phyloP scores from a whole-genome alignment of 257 asterid genomes.

The Eustoma russellianum region DNA sequence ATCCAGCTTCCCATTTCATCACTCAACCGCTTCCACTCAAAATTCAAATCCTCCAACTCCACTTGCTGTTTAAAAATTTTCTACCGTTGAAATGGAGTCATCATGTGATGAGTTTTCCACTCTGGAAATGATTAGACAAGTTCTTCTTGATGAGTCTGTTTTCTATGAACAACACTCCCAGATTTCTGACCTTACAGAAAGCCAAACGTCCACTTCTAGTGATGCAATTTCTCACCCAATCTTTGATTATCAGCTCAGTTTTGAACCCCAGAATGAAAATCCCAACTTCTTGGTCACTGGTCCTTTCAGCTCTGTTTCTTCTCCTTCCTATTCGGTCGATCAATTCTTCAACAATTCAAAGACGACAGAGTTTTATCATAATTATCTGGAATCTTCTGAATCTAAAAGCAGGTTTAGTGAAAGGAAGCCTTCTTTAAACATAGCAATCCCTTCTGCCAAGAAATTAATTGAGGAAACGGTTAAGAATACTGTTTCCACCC shows the following conservation, averaged over 20 bases:
- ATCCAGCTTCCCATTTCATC: no score
- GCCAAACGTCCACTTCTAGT: conserved; percentile 21
- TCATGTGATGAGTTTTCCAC: conserved; percentile 40
- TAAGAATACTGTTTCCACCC: not conserved
- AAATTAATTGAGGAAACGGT: not conserved
- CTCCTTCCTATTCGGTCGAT: not conserved
- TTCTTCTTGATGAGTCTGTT: conserved; percentile 54
- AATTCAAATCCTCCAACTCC: no score
- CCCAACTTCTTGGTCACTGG: conserved; percentile 3
- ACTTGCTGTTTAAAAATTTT: no score
- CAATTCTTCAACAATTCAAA: not conserved
- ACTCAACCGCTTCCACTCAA: no score
- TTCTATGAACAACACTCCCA: conserved; percentile 35
- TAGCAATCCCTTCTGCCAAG: conserved; percentile 31
- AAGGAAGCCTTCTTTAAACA: conserved; percentile 53
- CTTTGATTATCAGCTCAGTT: conserved; percentile 13
- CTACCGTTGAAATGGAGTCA: conserved; percentile 10
- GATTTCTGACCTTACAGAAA: conserved; percentile 16
- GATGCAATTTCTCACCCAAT: conserved; percentile 15
- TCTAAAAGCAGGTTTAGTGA: conserved; percentile 17
- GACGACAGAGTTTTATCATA: not conserved
- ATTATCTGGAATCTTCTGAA: not conserved
- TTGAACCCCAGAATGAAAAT: conserved; percentile 2
- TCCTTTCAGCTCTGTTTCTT: conserved; percentile 12
- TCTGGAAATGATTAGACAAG: conserved; percentile 63